Percentiles rank a stretch among this genome's conserved stretches.
phyloP scores from a whole-genome alignment of 495 filamentous ascomycete genomes.

The Clavariopsis aquatica region DNA sequence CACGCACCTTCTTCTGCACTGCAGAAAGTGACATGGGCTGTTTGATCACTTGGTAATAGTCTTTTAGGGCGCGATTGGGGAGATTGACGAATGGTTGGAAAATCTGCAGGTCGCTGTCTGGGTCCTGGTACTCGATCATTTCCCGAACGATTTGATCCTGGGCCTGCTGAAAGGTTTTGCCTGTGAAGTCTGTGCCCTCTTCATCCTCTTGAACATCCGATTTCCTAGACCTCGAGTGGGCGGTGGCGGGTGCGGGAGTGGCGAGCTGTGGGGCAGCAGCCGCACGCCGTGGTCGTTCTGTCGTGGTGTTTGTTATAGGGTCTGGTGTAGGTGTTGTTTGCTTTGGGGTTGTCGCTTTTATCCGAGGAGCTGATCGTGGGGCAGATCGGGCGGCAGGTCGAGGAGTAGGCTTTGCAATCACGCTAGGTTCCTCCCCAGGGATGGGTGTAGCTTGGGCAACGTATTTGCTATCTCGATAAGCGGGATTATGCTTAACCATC shows the following conservation, averaged over 20 bases:
- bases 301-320: conserved; percentile 15
- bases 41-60: conserved; percentile 77
- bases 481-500: conserved; percentile 75
- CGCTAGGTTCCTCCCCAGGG: conserved; percentile 44
- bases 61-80: conserved; percentile 60
- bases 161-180: conserved; percentile 72
- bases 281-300: conserved; percentile 32
- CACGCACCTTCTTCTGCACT: conserved; percentile 70
- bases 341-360: conserved; percentile 30
- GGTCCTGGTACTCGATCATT: conserved; percentile 63
- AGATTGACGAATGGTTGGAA: conserved; percentile 68
- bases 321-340: conserved; percentile 28
- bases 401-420: conserved; percentile 17
- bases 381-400: neutral
- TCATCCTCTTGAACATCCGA: conserved; percentile 43
- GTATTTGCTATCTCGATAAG: conserved; percentile 63
- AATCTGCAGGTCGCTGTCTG: conserved; percentile 56
- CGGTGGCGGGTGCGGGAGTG: conserved; percentile 2
- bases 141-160: conserved; percentile 78
- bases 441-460: conserved; percentile 64
- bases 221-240: conserved; percentile 21
- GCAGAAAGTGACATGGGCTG: conserved; percentile 70
- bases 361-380: neutral
- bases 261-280: conserved; percentile 17
- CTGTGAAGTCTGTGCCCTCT: conserved; percentile 53